Evolutionary conservation across 345 rosid genomes (phyloP), one percentile per base, ranked within the genome.

Genomic region (Cardamine occulta): DNA sequence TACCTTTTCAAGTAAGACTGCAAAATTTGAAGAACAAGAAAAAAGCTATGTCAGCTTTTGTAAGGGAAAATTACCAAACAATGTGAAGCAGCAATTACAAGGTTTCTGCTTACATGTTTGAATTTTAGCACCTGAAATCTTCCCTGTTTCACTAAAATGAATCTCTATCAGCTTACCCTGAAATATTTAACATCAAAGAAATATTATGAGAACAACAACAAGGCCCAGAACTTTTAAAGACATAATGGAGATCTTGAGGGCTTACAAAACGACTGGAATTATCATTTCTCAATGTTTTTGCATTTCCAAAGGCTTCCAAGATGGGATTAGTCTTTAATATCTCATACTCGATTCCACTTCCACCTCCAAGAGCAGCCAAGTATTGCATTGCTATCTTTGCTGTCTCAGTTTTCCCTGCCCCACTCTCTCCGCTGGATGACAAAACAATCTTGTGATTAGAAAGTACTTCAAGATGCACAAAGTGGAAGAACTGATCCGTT

Each of bases 351-450:
- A 95, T 92, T 68, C 99, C 99, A 79, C 97, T 92, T 70, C 97
- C 99, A 59, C 99, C 99, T 79, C 99, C 99, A 71, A 95, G 97
- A 73, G 97, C 93, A 74, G 99, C 99, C 85, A 95, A 81, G 84
- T 92, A 95, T 72, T 95, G 99, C 99, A 95, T 95, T 21, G 97
- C 97, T 83, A 90, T 90, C 85, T 95, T 95, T 64, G 99, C 97
- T 14, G 99, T 92, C 91, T 95, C 97, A 37, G 99, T 95, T 83
- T 95, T 95, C 76, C 99, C 99, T 7, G 98, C 97, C 80, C 97
- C 98, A 84, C 98, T 94, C 79, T 94, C 98, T 75, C 98, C 98
- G 55, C 99, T 95, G 84, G 6, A 80, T 55, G 73, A 82, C 18
- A 87, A 71, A 73, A 11, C 47, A 64, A 53, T 55, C 72, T 34